phyloP scores from a whole-genome alignment of 192 early-diverging fungal species.

The Spizellomyces sp. region DNA sequence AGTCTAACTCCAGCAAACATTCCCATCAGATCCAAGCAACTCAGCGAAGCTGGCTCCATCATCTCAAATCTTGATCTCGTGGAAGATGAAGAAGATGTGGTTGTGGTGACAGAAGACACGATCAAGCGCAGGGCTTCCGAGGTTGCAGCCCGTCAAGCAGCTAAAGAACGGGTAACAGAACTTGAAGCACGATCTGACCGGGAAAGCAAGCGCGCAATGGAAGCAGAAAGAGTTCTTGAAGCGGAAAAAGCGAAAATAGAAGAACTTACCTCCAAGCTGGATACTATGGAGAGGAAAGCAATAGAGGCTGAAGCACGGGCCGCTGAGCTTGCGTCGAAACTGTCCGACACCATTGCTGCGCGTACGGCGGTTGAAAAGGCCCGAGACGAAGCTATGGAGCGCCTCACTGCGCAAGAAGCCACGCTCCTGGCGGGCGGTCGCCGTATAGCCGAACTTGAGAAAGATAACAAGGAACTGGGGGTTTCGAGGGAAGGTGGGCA shows the following conservation, averaged over 20 bases:
- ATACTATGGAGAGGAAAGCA: background rate
- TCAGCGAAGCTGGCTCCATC: constrained; percentile 26
- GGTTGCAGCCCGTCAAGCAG: background rate
- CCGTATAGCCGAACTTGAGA: constrained; percentile 3
- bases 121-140: background rate
- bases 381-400: constrained; percentile 18
- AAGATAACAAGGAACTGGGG: constrained; percentile 6
- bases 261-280: constrained; percentile 4
- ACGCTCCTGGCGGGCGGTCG: constrained; percentile 6
- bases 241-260: background rate
- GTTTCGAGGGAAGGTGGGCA: background rate
- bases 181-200: constrained; percentile 5
- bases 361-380: background rate
- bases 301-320: background rate
- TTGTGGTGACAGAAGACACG: constrained; percentile 18
- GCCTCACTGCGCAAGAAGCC: constrained; percentile 15
- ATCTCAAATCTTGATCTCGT: constrained; percentile 16
- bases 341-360: background rate
- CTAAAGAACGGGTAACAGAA: constrained; percentile 1
- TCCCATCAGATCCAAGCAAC: constrained; percentile 42
- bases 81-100: constrained; percentile 34
- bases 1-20: constrained; percentile 21
- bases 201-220: background rate
- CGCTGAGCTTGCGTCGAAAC: background rate
- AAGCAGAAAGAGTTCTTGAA: background rate